These are phyloP conservation scores for Dendrocalamus latiflorus DNA, from an alignment of 202 grass and related monocot species.

Conservation along the genomic window DNA sequence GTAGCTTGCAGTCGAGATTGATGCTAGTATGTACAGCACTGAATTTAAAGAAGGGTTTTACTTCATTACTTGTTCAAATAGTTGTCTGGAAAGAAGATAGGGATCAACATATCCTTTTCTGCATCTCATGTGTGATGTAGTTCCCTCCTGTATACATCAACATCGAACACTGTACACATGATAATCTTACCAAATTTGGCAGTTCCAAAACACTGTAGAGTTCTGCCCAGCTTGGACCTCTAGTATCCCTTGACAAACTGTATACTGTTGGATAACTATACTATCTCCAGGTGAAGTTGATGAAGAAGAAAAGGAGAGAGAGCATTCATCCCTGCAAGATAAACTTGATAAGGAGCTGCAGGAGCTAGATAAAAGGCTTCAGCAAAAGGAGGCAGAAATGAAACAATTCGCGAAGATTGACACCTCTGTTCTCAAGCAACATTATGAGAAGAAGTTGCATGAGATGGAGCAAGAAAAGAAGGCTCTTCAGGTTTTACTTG, in stretches of 20 bases:
- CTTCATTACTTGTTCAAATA: no score
- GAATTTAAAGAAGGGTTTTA: no score
- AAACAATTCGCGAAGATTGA: conserved; percentile 81
- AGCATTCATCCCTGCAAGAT: conserved; percentile 85
- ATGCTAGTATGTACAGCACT: no score
- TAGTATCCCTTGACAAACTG: not conserved
- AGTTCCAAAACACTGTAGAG: no score
- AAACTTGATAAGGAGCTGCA: conserved; percentile 84
- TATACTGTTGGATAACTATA: not conserved
- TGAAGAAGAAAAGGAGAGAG: conserved; percentile 85
- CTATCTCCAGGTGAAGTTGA: conserved; percentile 61
- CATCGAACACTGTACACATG: no score
- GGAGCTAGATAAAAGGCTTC: conserved; percentile 78
- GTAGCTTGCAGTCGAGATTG: no score
- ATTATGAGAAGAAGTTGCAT: conserved; percentile 84
- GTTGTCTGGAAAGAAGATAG: no score
- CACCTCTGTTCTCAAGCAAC: conserved; percentile 75
- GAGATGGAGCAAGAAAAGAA: conserved; percentile 94
- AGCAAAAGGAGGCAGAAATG: conserved; percentile 99
- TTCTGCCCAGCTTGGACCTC: no score
- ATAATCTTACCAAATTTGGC: no score
- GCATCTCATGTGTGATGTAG: no score
- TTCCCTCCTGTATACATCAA: no score
- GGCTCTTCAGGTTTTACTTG: conserved; percentile 56
- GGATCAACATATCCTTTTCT: no score